Conservation (phyloP, 1,284 basidiomycete species). For the Irpex lacteus region DNA sequence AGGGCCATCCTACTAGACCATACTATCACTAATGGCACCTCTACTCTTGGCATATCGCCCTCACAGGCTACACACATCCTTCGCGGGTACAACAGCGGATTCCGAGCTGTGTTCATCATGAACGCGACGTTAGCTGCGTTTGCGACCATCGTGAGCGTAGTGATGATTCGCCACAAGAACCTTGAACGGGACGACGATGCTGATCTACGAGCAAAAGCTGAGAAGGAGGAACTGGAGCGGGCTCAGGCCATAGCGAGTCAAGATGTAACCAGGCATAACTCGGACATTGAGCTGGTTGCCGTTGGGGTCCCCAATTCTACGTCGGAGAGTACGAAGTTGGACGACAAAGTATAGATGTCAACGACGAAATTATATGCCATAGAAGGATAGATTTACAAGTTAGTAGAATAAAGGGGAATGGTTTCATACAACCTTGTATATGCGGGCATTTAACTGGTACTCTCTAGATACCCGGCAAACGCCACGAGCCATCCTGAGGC, state of each 20-base stretch:
- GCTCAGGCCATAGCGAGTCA: neutral
- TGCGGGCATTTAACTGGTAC: no score
- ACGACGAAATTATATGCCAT: no score
- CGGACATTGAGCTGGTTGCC: slow-evolving; percentile 5
- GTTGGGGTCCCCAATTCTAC: neutral
- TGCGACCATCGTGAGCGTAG: slow-evolving; percentile 44
- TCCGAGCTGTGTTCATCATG: slow-evolving; percentile 55
- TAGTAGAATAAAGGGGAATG: no score
- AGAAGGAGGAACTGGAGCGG: slow-evolving; percentile 6
- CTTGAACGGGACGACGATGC: slow-evolving; percentile 56
- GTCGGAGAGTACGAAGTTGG: neutral
- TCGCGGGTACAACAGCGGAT: slow-evolving; percentile 54
- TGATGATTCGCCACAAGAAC: slow-evolving; percentile 59
- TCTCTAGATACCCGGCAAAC: no score
- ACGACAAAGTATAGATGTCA: neutral
- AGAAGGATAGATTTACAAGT: no score
- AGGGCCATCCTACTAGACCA: slow-evolving; percentile 26
- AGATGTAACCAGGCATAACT: neutral
- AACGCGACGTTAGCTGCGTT: slow-evolving; percentile 50
- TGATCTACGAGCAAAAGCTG: slow-evolving; percentile 29
- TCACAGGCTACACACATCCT: slow-evolving; percentile 42
- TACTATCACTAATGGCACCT: slow-evolving; percentile 19
- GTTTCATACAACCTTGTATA: no score
- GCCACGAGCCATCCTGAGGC: no score
- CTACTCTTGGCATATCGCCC: slow-evolving; percentile 35